Conservation (phyloP, 1,284 basidiomycete species). For the Exobasidium cylindrosporum region DNA sequence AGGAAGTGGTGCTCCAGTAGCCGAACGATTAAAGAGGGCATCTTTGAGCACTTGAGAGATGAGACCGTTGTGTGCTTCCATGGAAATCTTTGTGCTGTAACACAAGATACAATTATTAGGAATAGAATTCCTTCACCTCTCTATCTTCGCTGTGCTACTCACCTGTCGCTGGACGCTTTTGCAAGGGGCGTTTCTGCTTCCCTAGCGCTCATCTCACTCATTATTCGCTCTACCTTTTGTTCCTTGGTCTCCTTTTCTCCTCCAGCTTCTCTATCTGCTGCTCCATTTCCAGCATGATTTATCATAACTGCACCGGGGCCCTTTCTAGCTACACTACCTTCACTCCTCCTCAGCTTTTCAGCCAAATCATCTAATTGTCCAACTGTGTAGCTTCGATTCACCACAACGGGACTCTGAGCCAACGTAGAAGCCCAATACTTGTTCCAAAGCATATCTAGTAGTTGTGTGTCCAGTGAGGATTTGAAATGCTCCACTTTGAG, state of each 20-base stretch:
- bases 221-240: slow-evolving; percentile 1
- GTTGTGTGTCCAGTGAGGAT: slow-evolving; percentile 75
- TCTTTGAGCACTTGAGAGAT: slow-evolving; percentile 86
- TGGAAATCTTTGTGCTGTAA: slow-evolving; percentile 73
- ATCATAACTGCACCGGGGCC: too few species aligned
- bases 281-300: slow-evolving; percentile 2
- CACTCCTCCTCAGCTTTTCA: slow-evolving; percentile 66
- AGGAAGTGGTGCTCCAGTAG: slow-evolving; percentile 16
- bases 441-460: slow-evolving; percentile 91
- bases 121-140: background rate
- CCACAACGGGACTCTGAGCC: slow-evolving; percentile 82
- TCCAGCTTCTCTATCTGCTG: background rate
- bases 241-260: slow-evolving; percentile 9
- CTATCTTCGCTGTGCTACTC: slow-evolving; percentile 32
- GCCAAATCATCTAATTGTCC: slow-evolving; percentile 83
- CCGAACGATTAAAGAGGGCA: slow-evolving; percentile 40
- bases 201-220: slow-evolving; percentile 17
- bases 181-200: slow-evolving; percentile 62
- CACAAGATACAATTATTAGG: slow-evolving; percentile 12
- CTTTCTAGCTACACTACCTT: slow-evolving; percentile 14
- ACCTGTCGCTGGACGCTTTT: slow-evolving; percentile 82
- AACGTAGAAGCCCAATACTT: slow-evolving; percentile 99
- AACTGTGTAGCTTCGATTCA: slow-evolving; percentile 84
- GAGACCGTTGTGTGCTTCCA: slow-evolving; percentile 85
- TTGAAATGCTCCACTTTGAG: slow-evolving; percentile 95